A percentile compares a stretch with the other conserved stretches of the same genome.
phyloP scores from a whole-genome alignment of 139 green algal genomes.

The Zygnema circumcarinatum region DNA sequence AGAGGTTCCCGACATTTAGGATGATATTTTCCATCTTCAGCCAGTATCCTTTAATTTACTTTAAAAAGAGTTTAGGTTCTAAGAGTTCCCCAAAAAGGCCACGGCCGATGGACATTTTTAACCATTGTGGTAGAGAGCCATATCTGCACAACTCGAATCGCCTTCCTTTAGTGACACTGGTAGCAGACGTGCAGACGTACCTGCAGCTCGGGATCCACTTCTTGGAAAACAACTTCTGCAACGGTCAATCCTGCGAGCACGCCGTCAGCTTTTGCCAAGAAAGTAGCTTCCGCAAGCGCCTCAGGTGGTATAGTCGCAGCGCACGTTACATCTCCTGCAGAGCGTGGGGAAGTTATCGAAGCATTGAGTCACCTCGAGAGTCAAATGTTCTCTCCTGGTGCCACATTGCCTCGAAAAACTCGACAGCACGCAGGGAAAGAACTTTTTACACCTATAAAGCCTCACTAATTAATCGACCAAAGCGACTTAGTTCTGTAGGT shows the following conservation, averaged over 20 bases:
- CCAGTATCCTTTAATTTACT: too few relatives aligned
- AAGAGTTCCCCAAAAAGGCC: too few relatives aligned
- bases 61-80: too few relatives aligned
- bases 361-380: not conserved
- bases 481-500: too few relatives aligned
- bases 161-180: too few relatives aligned
- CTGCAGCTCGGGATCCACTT: conserved; percentile 80
- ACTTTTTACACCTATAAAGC: not conserved
- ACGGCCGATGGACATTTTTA: too few relatives aligned
- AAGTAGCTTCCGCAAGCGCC: conserved; percentile 77
- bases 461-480: not conserved
- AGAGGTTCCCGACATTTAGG: too few relatives aligned
- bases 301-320: conserved; percentile 79
- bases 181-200: too few relatives aligned
- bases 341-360: not conserved
- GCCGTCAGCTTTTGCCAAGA: conserved; percentile 91
- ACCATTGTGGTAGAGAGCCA: too few relatives aligned
- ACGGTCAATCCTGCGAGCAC: conserved; percentile 87
- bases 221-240: conserved; percentile 79
- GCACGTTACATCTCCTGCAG: conserved; percentile 84
- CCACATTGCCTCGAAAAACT: not conserved
- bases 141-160: too few relatives aligned
- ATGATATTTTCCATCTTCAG: too few relatives aligned
- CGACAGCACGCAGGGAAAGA: not conserved
- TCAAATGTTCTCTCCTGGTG: not conserved